Base-by-base conservation (phyloP, 352 stramenopile species). In the Lagenidium giganteum region DNA sequence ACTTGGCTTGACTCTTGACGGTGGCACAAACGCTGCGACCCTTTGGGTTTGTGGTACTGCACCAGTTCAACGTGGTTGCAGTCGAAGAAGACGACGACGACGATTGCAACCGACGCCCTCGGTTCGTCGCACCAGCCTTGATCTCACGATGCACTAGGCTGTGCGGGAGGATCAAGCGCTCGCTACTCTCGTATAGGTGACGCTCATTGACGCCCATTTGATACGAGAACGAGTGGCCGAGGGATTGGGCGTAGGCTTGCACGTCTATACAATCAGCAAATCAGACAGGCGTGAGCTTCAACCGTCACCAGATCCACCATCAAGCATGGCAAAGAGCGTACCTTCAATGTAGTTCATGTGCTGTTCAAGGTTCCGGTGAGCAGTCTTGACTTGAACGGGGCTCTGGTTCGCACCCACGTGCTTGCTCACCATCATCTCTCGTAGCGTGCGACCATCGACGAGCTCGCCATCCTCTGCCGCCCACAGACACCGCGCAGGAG, bases 1-100 rank as follows among this genome's bases (percentile, higher is more conserved):
- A 91, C 38, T 83, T 85, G 28, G 83, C 59, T 50, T 91, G 78
- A 41, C 78, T 88, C 57, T 91, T 91, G n/a, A 88, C 70, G 8
- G 61, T 66, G 27, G 75, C 72, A 44, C 78, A 91, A 27, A 91
- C 72, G 42, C 57, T 86, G 44, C 67, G 70, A 27, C 51, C 59
- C 33, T 82, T 61, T 6, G 78, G 68, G 55, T 91, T 91, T 36
- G 75, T 50, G 16, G 51, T 69, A 20, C 61, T 71, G 57, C 78
- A 91, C 78, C 78, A 91, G 42, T 91, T 86, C 46, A 85, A 67
- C 20, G 58, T 42, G 27, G 47, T 56, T 13, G 54, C 52, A 6
- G 35, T 42, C 2, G 51, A 62, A 23, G 34, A 63, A 29, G 48
- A 64, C 1, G 57, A 42, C 30, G 64, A 47, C 2, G 54, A 26